Base-by-base conservation (phyloP, 2,329 filamentous ascomycete species). In the Hypoxylon sp. region DNA sequence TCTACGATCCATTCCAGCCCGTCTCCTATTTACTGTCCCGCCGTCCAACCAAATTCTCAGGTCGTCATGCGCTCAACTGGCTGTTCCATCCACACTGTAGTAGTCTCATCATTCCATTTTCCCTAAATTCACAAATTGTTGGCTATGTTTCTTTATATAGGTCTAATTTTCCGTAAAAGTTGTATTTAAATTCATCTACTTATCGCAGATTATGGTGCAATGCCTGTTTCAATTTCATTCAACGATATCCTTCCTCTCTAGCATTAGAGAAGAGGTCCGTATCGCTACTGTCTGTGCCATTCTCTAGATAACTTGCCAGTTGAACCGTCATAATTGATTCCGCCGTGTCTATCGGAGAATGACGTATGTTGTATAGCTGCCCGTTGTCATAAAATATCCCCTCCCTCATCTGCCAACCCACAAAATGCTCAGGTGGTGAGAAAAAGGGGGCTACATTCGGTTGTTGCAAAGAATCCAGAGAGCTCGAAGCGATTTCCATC, bases 281-380 rank as follows among this genome's bases (percentile, higher is more conserved):
- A 29, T 46, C 53, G n/a, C 53, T 56, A 19, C 39, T 46, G 17
- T 22, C 53, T 5, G 53, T 56, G 10, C 53, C 53, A 8, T 33
- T 31, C 17, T 56, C 53, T 22, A 56, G 35, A 33, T 56, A 56
- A 26, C 19, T 46, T 17, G 53, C 53, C 26, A 56, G 22, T 17
- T 56, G 53, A 2, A 26, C 37, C 6, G 53, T 46, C 53, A 56
- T 56, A 2, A n/a, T 46, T 31, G 53, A 56, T 17, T 56, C 53
- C 0, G 39, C 53, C 26, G 39, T 56, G 22, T 33, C 53, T 37
- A 44, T 29, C 44, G 13, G 22, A 3, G 37, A 24, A 0, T 19
- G n/a, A 29, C 37, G 2, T 17, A 22, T 42, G n/a, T 13, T 17
- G 10, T 29, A 39, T 9, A n/a, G 13, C 19, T 42, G 35, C 11